Evolutionary conservation across 2,329 filamentous ascomycete species (phyloP).

Genomic region (Pseudogymnoascus sp.): DNA sequence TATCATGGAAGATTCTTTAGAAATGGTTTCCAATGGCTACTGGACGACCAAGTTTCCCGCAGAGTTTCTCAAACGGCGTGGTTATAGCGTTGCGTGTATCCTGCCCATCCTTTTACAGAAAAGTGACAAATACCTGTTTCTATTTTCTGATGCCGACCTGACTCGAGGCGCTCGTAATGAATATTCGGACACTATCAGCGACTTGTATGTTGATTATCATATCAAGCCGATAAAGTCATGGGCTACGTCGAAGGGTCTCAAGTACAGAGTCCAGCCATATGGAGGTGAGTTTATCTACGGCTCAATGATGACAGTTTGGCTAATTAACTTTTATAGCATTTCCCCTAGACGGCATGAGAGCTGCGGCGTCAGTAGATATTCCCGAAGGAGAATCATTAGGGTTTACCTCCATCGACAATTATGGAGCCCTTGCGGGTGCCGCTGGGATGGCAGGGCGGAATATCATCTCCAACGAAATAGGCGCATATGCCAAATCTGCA

Average conservation of each 20-base stretch:
- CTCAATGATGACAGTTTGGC: not conserved
- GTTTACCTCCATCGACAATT: constrained; percentile 5
- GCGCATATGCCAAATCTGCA: constrained; percentile 9
- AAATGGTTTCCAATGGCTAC: not conserved
- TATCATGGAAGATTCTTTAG: not conserved
- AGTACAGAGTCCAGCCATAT: not conserved
- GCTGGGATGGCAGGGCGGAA: constrained; percentile 10
- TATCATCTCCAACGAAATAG: constrained; percentile 11
- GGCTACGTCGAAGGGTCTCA: not conserved
- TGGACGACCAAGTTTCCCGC: not conserved
- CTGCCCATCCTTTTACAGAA: not conserved
- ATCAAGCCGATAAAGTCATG: not conserved
- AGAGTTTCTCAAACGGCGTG: not conserved
- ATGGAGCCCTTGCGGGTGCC: constrained; percentile 11
- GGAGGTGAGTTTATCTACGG: not conserved
- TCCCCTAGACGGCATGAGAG: not conserved
- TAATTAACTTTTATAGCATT: not conserved
- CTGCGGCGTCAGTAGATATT: not conserved
- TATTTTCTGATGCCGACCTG: not conserved
- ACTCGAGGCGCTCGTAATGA: not conserved
- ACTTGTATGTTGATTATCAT: not conserved
- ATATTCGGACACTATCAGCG: not conserved
- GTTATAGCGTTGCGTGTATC: not conserved
- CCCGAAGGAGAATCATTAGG: not conserved
- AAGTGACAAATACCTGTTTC: not conserved